Evolutionary conservation across 345 rosid genomes (phyloP).

Genomic region (Balakata baccata): DNA sequence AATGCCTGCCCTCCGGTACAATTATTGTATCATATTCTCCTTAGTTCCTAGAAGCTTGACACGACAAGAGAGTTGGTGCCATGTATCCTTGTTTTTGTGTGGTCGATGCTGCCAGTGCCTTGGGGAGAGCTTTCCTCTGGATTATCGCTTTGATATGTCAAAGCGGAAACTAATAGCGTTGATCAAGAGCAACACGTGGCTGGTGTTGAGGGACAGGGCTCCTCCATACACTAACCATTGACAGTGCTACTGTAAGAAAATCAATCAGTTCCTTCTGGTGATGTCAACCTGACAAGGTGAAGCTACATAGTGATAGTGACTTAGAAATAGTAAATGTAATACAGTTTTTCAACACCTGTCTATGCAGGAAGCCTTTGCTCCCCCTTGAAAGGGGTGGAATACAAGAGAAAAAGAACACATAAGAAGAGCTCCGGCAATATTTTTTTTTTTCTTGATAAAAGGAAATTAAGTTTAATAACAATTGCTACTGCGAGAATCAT

Average conservation of each 20-base stretch:
- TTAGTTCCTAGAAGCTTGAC: not conserved
- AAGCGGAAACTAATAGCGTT: not conserved
- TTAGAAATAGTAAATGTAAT: not conserved
- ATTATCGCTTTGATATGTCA: not conserved
- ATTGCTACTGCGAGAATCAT: not conserved
- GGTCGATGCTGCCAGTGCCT: not conserved
- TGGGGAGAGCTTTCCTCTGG: not conserved
- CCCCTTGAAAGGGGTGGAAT: not conserved
- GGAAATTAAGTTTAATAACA: too few species aligned
- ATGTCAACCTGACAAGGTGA: not conserved
- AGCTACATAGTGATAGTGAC: conserved; percentile 4
- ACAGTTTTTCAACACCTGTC: not conserved
- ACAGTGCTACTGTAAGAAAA: conserved; percentile 12
- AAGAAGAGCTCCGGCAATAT: not conserved
- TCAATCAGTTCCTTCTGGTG: not conserved
- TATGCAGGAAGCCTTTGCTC: not conserved
- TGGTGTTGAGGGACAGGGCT: not conserved
- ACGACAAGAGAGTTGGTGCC: not conserved
- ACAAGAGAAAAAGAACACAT: not conserved
- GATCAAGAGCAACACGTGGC: conserved; percentile 7
- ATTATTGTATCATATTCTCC: not conserved
- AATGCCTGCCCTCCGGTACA: not conserved
- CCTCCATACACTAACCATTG: not conserved
- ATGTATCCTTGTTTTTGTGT: not conserved
- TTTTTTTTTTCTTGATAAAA: not conserved